Conservation (phyloP, 495 filamentous ascomycete species). For the Aspergillus egyptiacus region DNA sequence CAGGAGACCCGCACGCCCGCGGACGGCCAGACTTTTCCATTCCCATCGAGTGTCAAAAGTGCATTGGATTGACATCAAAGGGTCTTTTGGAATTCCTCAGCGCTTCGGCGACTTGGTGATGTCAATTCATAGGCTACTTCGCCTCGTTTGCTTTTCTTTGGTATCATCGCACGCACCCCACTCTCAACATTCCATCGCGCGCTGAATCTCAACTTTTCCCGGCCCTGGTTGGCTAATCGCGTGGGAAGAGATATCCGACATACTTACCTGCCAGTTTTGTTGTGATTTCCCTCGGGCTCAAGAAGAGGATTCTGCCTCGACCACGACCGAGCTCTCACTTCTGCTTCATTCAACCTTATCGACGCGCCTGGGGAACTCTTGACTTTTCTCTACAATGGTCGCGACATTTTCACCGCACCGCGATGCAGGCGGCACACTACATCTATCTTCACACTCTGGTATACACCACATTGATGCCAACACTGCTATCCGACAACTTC, state of each 20-base stretch:
- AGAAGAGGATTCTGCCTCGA: no score
- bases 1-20: conserved; percentile 8
- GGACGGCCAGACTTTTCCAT: no score
- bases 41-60: conserved; percentile 5
- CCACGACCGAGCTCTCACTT: background rate
- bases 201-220: conserved; percentile 5
- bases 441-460: conserved; percentile 76
- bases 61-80: conserved; percentile 12
- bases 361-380: background rate
- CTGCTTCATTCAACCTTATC: background rate
- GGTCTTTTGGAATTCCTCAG: conserved; percentile 11
- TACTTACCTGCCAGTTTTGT: conserved; percentile 6
- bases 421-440: conserved; percentile 70
- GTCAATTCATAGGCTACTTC: conserved; percentile 16
- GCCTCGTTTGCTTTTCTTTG: conserved; percentile 12
- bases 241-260: conserved; percentile 13
- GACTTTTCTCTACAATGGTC: conserved; percentile 34
- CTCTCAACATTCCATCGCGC: conserved; percentile 20
- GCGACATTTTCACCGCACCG: conserved; percentile 50
- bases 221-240: conserved; percentile 15
- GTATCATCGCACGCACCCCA: conserved; percentile 8
- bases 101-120: conserved; percentile 18
- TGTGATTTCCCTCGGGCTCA: conserved; percentile 13
- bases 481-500: conserved; percentile 67
- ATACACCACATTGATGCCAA: conserved; percentile 72